Evolutionary conservation across 805 yeast species (phyloP).

Genomic region (Metschnikowia picachoensis): DNA sequence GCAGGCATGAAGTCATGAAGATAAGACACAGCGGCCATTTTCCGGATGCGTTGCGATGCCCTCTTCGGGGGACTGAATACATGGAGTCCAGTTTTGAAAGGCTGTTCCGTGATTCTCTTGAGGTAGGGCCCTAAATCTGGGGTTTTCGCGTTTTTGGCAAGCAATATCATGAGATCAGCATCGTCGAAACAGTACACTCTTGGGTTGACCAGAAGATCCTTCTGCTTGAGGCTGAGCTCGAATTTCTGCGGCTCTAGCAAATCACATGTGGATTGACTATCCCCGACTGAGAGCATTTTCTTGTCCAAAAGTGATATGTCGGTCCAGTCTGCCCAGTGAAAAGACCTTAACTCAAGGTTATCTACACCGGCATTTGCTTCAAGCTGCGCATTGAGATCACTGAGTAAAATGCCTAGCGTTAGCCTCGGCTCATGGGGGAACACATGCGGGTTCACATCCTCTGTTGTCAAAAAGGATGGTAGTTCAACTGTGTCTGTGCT

Average conservation of each 20-base stretch:
- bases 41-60: slow-evolving; percentile 24
- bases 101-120: slow-evolving; percentile 1
- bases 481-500: neutral
- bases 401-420: slow-evolving; percentile 17
- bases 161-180: slow-evolving; percentile 13
- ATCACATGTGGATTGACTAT: slow-evolving; percentile 5
- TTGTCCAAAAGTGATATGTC: slow-evolving; percentile 10
- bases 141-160: slow-evolving; percentile 19
- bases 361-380: slow-evolving; percentile 3
- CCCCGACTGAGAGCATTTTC: slow-evolving; percentile 2
- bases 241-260: neutral
- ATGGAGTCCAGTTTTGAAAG: slow-evolving; percentile 35
- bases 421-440: slow-evolving; percentile 20
- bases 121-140: slow-evolving; percentile 22
- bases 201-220: neutral
- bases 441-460: slow-evolving; percentile 8
- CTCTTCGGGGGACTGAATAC: slow-evolving; percentile 33
- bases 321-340: slow-evolving; percentile 22
- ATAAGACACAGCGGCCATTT: slow-evolving; percentile 36
- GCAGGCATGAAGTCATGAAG: slow-evolving; percentile 40
- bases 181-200: neutral
- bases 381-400: slow-evolving; percentile 14
- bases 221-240: neutral
- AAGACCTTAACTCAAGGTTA: slow-evolving; percentile 3
- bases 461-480: slow-evolving; percentile 7